Evolutionary conservation across 2,329 filamentous ascomycete species (phyloP).

Genomic region (Purpureocillium takamizusanense): DNA sequence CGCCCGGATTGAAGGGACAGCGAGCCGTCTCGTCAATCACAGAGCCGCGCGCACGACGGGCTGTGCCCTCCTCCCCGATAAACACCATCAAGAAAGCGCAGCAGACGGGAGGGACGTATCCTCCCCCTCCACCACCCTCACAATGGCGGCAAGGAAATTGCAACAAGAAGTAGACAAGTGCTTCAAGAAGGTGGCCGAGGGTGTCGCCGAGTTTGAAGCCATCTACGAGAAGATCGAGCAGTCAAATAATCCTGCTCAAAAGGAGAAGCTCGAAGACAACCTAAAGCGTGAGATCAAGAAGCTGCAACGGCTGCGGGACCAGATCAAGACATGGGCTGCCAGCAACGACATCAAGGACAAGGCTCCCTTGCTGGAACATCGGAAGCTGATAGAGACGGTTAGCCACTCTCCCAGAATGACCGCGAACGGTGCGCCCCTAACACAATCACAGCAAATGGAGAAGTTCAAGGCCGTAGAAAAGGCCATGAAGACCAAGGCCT

Average conservation of each 20-base stretch:
- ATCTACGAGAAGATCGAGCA: slow-evolving; percentile 98
- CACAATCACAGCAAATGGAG: slow-evolving; percentile 75
- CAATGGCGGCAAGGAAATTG: slow-evolving; percentile 91
- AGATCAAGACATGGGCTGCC: slow-evolving; percentile 99
- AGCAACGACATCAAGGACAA: slow-evolving; percentile 99
- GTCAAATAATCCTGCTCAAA: slow-evolving; percentile 85
- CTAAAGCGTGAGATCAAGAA: slow-evolving; percentile 99
- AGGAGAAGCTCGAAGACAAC: slow-evolving; percentile 96
- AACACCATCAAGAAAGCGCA: too few species aligned
- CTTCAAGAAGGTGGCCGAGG: slow-evolving; percentile 97
- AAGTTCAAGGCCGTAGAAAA: slow-evolving; percentile 99
- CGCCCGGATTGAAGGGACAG: not conserved
- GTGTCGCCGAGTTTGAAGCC: slow-evolving; percentile 81
- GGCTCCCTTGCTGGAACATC: slow-evolving; percentile 83
- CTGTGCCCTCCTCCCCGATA: too few species aligned
- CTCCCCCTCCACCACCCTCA: slow-evolving; percentile 18
- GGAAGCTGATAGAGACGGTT: slow-evolving; percentile 96
- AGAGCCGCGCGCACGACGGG: too few species aligned
- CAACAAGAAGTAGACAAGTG: slow-evolving; percentile 98
- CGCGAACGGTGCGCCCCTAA: not conserved
- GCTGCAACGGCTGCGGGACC: slow-evolving; percentile 89
- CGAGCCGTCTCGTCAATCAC: too few species aligned
- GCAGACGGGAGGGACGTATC: not conserved
- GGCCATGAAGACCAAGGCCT: slow-evolving; percentile 99
- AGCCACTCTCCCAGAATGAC: slow-evolving; percentile 20